Base-by-base conservation (phyloP, 345 rosid species). In the Boechera divaricarpa region DNA sequence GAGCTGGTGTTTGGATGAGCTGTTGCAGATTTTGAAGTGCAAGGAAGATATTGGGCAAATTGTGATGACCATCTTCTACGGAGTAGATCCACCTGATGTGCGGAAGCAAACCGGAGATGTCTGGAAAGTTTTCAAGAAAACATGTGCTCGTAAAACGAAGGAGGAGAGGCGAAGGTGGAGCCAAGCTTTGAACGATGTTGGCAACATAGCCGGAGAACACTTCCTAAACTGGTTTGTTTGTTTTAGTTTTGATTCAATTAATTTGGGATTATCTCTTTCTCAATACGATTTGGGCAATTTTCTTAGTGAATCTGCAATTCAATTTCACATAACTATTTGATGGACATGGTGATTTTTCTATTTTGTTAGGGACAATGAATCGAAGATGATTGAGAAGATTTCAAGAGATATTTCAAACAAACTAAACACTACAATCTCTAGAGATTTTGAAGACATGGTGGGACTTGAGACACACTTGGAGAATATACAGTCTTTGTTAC, bases 1-100 rank as follows among this genome's bases (percentile, higher is more conserved):
- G 0, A 32, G 75, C 2, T 71, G 67, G 67, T 71, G 67, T 35
- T 59, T 59, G 41, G 41, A 59, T 51, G 68, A 68, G 29, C 0
- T 68, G 7, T 0, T 49, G 13, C 28, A 57, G 35, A 72, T 47
- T 13, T n/a, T 59, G 26, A 8, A 68, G 55, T 66, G 59, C 31
- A 10, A 41, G 0, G 29, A 42, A 5, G 21, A 15, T 2, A 5
- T 49, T 2, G 61, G 61, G 1, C 60, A 60, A 0, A 72, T 60
- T 1, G 69, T 62, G 39, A 72, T 60, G 62, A 47, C 61, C 0
- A 1, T 73, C 24, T 21, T 21, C 24, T 21, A 21, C 24, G 24
- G 24, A 21, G 24, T 21, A 21, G 24, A 21, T 21, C 77, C 77
- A 0, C 52, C 51, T 4, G 49, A 72, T 61, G 59, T 72, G 0